Evolutionary conservation across 2,329 filamentous ascomycete species (phyloP).

Genomic region (Cercospora sp.): DNA sequence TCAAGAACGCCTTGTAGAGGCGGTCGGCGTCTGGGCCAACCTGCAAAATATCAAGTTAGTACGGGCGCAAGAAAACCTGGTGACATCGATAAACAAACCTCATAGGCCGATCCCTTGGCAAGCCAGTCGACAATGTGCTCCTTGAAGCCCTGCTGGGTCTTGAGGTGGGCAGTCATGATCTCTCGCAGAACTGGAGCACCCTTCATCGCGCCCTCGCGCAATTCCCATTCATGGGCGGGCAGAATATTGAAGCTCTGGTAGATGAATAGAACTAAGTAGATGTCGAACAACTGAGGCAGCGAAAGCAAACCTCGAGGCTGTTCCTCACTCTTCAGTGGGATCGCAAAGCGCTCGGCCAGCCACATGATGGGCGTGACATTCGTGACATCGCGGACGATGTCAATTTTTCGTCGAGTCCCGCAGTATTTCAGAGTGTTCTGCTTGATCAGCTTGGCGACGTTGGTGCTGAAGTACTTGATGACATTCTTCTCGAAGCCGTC

Average conservation of each 20-base stretch:
- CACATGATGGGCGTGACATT: constrained; percentile 67
- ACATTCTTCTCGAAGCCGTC: constrained; percentile 48
- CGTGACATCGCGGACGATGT: constrained; percentile 64
- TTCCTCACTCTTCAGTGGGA: constrained; percentile 65
- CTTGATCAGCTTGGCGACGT: constrained; percentile 48
- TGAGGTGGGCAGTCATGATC: constrained; percentile 49
- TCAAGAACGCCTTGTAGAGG: constrained; percentile 52
- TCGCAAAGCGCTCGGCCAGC: constrained; percentile 62
- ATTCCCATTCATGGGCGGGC: constrained; percentile 51
- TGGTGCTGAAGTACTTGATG: constrained; percentile 47
- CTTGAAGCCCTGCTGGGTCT: constrained; percentile 47
- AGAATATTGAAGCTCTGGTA: constrained; percentile 58
- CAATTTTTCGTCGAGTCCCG: constrained; percentile 49
- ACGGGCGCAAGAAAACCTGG: neutral
- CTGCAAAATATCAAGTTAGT: neutral
- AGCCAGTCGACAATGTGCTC: constrained; percentile 50
- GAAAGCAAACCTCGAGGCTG: constrained; percentile 59
- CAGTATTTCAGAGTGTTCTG: constrained; percentile 50
- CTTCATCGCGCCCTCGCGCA: constrained; percentile 49
- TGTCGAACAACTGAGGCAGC: constrained; percentile 49
- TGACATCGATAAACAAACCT: constrained; percentile 26
- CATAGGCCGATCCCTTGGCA: constrained; percentile 51
- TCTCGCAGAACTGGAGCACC: constrained; percentile 42
- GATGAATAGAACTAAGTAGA: constrained; percentile 49
- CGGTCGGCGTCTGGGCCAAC: constrained; percentile 54